Evolutionary conservation across 768 basidiomycete species (phyloP).

Genomic region (Leccinum imitatum): DNA sequence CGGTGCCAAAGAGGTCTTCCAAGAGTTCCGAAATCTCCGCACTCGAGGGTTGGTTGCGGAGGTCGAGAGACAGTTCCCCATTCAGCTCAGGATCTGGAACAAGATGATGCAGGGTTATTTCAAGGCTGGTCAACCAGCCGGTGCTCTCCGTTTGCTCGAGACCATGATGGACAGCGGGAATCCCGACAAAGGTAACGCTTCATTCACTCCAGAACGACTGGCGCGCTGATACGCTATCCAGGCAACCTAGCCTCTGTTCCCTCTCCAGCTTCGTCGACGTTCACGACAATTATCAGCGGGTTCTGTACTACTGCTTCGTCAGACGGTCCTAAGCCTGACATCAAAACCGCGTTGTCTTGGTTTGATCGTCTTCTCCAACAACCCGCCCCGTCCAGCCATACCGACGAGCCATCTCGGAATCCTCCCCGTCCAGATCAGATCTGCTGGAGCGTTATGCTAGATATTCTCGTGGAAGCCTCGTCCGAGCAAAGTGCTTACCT

Average conservation of each 20-base stretch:
- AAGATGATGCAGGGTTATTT: constrained; percentile 78
- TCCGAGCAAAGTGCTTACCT: constrained; percentile 38
- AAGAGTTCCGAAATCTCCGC: constrained; percentile 51
- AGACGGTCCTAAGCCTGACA: constrained; percentile 39
- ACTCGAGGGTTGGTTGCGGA: constrained; percentile 30
- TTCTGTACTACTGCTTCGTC: constrained; percentile 51
- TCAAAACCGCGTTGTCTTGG: constrained; percentile 66
- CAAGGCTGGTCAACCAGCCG: constrained; percentile 56
- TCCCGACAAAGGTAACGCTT: constrained; percentile 15
- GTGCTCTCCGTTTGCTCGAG: constrained; percentile 65
- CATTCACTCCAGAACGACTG: neutral
- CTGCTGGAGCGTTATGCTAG: constrained; percentile 62
- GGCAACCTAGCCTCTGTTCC: constrained; percentile 44
- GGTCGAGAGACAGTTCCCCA: constrained; percentile 24
- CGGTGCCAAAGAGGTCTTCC: constrained; percentile 59
- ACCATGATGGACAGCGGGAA: constrained; percentile 58
- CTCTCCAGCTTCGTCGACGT: constrained; percentile 60
- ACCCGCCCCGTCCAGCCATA: constrained; percentile 32
- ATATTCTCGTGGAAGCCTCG: constrained; percentile 44
- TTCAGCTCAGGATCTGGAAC: constrained; percentile 61
- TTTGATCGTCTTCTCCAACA: constrained; percentile 61
- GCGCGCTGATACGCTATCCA: neutral
- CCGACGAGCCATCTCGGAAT: constrained; percentile 42
- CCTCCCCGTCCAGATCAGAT: constrained; percentile 51
- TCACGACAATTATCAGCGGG: constrained; percentile 59